Evolutionary conservation across 192 early-diverging fungal species (phyloP), one percentile per base, ranked within the genome.

Genomic region (Coemansia reversa): DNA sequence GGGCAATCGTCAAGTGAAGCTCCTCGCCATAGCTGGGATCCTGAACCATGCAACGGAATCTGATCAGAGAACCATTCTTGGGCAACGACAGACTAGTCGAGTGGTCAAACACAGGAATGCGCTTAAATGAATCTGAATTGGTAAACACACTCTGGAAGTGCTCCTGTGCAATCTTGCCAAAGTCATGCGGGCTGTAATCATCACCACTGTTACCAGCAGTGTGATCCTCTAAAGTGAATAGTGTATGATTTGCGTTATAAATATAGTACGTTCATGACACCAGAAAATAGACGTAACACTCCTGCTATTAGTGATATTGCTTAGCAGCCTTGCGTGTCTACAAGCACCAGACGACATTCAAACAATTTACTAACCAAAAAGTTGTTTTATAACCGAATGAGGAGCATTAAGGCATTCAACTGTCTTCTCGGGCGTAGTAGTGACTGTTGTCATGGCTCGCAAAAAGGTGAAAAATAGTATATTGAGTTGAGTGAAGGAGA

Each of bases 41-140:
- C 72, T 92, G 91, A 5, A 92, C 84, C 91, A 92, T 92, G 73
- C 88, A 89, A 42, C 87, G 78, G 64, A 91, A 91, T n/a, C 90
- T 69, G 19, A 91, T 87, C 5, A 92, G 75, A 9, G 70, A 59
- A 2, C 75, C 79, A 28, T 25, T 24, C 51, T 75, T 67, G 28
- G 24, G 62, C 28, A 25, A 64, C 2, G 27, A 11, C 5, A 9
- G 8, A 20, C 4, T 27, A 0, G 32, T 14, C 3, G 58, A 14
- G 16, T 54, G 29, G 18, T 54, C 60, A 8, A 69, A 68, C 24
- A 69, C 66, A 1, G 78, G 78, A 24, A 81, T 69, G 8, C 29
- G 58, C 20, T 75, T 51, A 7, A 74, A 14, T 1, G 64, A 28
- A 11, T 63, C 51, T 24, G 55, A 20, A 22, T 58, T 62, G 25